These are phyloP conservation scores for Xylaria palmicola DNA, from an alignment of 495 filamentous ascomycete genomes.

Conservation along the genomic window DNA sequence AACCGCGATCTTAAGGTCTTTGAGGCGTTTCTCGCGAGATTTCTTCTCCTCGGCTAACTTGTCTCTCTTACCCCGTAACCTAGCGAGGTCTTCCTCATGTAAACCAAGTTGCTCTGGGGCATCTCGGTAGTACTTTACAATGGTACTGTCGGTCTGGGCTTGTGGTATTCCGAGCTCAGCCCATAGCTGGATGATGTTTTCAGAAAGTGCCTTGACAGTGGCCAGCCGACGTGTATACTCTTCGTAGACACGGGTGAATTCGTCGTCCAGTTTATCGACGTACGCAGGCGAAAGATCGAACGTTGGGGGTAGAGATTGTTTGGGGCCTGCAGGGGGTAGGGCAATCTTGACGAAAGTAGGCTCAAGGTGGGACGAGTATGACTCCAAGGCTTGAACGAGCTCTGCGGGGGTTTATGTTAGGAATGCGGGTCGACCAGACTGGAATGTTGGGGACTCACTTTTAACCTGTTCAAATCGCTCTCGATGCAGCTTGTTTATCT, in stretches of 20 bases:
- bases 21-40: slow-evolving; percentile 75
- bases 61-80: slow-evolving; percentile 70
- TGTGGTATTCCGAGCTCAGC: slow-evolving; percentile 90
- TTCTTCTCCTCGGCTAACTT: slow-evolving; percentile 93
- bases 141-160: slow-evolving; percentile 81
- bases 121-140: slow-evolving; percentile 86
- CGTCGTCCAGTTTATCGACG: slow-evolving; percentile 78
- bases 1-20: slow-evolving; percentile 70
- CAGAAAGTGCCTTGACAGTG: slow-evolving; percentile 69
- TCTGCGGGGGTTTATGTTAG: slow-evolving; percentile 50
- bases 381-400: slow-evolving; percentile 88
- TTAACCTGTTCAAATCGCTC: slow-evolving; percentile 93
- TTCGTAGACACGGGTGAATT: slow-evolving; percentile 91
- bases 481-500: slow-evolving; percentile 74
- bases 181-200: slow-evolving; percentile 92
- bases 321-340: slow-evolving; percentile 75
- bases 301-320: slow-evolving; percentile 69
- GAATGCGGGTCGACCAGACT: not conserved
- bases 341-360: slow-evolving; percentile 74
- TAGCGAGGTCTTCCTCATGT: slow-evolving; percentile 76
- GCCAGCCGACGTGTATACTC: slow-evolving; percentile 82
- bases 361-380: slow-evolving; percentile 93
- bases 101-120: slow-evolving; percentile 91
- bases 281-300: slow-evolving; percentile 92
- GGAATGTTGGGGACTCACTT: slow-evolving; percentile 56